Conservation (phyloP, 495 filamentous ascomycete species). For the Tuber microsphaerosporum region DNA sequence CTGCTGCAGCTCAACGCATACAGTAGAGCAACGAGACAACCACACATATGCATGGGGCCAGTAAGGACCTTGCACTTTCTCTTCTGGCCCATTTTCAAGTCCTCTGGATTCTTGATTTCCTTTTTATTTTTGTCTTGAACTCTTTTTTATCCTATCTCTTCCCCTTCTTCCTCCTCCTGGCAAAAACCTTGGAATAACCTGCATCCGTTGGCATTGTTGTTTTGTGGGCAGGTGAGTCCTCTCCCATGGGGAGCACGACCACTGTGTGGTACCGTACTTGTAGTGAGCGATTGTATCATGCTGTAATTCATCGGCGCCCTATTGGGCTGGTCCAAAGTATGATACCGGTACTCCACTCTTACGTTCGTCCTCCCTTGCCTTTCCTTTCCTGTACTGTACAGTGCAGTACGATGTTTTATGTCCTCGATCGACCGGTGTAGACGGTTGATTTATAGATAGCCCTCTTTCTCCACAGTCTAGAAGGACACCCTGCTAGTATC, state of each 20-base stretch:
- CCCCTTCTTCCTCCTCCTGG: background rate
- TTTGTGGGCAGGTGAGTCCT: background rate
- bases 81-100: background rate
- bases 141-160: background rate
- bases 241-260: background rate
- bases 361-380: background rate
- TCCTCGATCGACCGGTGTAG: background rate
- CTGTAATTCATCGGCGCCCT: background rate
- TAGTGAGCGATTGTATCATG: background rate
- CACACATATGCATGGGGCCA: slow-evolving; percentile 6
- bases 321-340: background rate
- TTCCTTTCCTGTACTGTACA: background rate
- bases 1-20: slow-evolving; percentile 4
- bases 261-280: background rate
- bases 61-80: background rate
- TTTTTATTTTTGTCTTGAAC: background rate
- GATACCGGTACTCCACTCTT: background rate
- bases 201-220: background rate
- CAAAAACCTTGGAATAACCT: background rate
- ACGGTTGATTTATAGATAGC: background rate
- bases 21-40: background rate
- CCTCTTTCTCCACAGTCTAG: background rate
- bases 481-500: background rate
- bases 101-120: background rate
- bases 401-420: background rate